Conservation (phyloP, 1,284 basidiomycete genomes). For the Leccinum subatratum region DNA sequence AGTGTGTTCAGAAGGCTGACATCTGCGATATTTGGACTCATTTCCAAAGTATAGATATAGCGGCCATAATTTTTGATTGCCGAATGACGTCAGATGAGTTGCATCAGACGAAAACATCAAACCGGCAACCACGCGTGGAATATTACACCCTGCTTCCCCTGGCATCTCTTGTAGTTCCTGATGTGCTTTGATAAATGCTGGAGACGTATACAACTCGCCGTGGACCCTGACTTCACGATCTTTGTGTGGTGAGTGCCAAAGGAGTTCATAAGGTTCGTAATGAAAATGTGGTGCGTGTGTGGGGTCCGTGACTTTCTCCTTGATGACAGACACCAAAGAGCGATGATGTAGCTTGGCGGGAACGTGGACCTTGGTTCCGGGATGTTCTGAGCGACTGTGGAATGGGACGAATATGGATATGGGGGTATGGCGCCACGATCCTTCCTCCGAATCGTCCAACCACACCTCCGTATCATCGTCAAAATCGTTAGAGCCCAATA, state of each 20-base stretch:
- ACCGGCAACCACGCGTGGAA: not conserved
- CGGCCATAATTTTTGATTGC: not conserved
- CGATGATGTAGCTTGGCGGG: not conserved
- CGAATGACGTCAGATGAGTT: slow-evolving; percentile 1
- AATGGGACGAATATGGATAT: not conserved
- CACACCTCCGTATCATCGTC: not conserved
- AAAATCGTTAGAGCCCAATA: not conserved
- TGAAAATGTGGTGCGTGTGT: not conserved
- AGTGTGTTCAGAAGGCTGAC: not conserved
- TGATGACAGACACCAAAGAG: not conserved
- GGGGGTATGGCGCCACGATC: not conserved
- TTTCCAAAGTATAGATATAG: not conserved
- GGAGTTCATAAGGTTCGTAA: not conserved
- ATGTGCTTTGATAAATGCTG: not conserved
- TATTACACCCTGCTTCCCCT: not conserved
- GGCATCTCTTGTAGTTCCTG: not conserved
- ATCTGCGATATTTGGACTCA: not conserved
- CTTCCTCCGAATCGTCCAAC: not conserved
- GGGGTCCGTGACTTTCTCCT: not conserved
- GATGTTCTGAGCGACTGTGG: not conserved
- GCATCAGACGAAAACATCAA: not conserved
- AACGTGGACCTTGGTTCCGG: not conserved
- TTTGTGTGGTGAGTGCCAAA: not conserved
- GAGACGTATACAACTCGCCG: not conserved
- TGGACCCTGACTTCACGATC: not conserved